A percentile compares a stretch with the other conserved stretches of the same genome.
Conservation (phyloP, 352 stramenopile genomes). For the Pythium pyrilobum region DNA sequence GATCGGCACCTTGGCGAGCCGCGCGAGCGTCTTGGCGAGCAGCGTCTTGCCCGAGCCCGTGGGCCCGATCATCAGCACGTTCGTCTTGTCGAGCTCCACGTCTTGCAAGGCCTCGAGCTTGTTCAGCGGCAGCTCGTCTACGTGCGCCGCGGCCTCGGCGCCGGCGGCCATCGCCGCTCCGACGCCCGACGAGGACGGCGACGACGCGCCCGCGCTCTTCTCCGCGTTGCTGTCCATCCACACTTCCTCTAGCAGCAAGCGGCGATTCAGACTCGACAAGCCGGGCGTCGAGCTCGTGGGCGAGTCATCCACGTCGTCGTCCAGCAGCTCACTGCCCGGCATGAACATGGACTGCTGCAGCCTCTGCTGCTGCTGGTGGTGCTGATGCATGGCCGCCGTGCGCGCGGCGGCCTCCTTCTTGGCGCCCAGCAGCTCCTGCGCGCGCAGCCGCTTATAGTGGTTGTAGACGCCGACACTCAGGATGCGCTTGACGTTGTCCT, state of each 20-base stretch:
- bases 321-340: constrained; percentile 29
- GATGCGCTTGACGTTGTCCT: constrained; percentile 96
- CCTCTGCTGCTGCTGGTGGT: constrained; percentile 24
- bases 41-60: constrained; percentile 97
- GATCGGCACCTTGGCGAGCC: constrained; percentile 95
- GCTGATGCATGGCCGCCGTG: constrained; percentile 6
- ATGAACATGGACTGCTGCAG: constrained; percentile 19
- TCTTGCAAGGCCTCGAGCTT: constrained; percentile 69
- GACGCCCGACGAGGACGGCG: too few relatives aligned
- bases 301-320: constrained; percentile 12
- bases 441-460: constrained; percentile 96
- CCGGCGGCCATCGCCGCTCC: too few relatives aligned
- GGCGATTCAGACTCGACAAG: constrained; percentile 33
- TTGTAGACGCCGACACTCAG: constrained; percentile 96
- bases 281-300: constrained; percentile 17
- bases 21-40: constrained; percentile 95
- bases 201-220: neutral
- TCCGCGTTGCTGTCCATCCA: constrained; percentile 24
- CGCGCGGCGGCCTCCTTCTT: constrained; percentile 33
- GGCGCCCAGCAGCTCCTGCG: constrained; percentile 51
- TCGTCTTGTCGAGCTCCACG: constrained; percentile 98
- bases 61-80: constrained; percentile 94
- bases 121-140: constrained; percentile 28
- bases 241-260: constrained; percentile 61
- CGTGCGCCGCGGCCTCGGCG: neutral